These are phyloP conservation scores for Myxozyma neotropica DNA, from an alignment of 805 yeast species.

Conservation along the genomic window DNA sequence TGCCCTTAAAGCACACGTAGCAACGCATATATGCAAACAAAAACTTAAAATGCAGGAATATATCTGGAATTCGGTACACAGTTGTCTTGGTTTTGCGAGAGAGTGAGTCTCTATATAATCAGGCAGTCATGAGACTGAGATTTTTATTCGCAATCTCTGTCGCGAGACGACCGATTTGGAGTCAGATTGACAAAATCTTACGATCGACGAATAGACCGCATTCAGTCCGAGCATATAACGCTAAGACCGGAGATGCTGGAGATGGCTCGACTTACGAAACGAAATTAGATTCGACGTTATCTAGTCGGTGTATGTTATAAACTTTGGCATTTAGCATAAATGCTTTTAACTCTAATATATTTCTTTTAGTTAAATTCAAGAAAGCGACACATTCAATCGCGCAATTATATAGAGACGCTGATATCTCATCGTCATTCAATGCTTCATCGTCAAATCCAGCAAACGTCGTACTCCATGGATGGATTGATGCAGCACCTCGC, in stretches of 20 bases:
- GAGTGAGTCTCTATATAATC: too few relatives aligned
- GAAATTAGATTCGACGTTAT: neutral
- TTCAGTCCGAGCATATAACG: too few relatives aligned
- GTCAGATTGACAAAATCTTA: too few relatives aligned
- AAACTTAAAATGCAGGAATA: neutral
- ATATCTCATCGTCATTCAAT: neutral
- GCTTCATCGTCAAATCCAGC: neutral
- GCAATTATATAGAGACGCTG: constrained; percentile 18
- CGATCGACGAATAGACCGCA: too few relatives aligned
- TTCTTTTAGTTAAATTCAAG: constrained; percentile 25
- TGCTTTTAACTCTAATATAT: too few relatives aligned
- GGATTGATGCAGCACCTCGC: constrained; percentile 77
- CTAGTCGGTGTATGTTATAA: neutral
- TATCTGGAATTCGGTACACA: too few relatives aligned
- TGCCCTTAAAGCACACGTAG: neutral
- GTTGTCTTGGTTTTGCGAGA: too few relatives aligned
- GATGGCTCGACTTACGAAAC: neutral
- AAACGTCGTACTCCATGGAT: constrained; percentile 66
- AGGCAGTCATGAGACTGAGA: too few relatives aligned
- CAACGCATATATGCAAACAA: neutral
- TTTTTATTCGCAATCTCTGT: too few relatives aligned
- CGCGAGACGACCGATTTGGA: too few relatives aligned
- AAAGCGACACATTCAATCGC: constrained; percentile 31
- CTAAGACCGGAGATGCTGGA: too few relatives aligned
- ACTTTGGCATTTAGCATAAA: too few relatives aligned